phyloP scores from a whole-genome alignment of 2,329 filamentous ascomycete genomes.

The Xylaria sp. region DNA sequence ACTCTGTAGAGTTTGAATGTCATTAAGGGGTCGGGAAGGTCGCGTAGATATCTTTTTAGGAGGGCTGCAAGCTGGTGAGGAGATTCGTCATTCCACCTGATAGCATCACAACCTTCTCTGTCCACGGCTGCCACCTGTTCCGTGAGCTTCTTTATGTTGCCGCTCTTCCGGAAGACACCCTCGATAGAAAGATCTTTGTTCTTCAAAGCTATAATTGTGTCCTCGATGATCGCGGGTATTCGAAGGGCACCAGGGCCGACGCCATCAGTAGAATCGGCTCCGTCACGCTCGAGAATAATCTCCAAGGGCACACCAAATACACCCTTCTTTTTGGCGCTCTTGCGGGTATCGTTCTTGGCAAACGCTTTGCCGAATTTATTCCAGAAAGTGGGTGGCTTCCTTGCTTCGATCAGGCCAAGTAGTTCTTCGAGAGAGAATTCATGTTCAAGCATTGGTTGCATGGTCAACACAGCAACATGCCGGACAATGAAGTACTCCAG shows the following conservation, averaged over 20 bases:
- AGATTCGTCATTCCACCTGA: conserved; percentile 87
- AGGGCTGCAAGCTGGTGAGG: conserved; percentile 94
- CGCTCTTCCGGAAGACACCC: conserved; percentile 98
- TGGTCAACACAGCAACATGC: conserved; percentile 91
- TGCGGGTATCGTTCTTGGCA: conserved; percentile 79
- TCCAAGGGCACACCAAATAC: conserved; percentile 93
- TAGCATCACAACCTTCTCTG: conserved; percentile 82
- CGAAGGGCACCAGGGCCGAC: conserved; percentile 91
- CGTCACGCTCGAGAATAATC: conserved; percentile 88
- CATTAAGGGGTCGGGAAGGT: conserved; percentile 92
- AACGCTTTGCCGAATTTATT: conserved; percentile 98
- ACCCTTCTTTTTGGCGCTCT: conserved; percentile 87
- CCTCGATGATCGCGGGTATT: conserved; percentile 94
- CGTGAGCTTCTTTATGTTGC: conserved; percentile 93
- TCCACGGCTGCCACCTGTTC: conserved; percentile 90
- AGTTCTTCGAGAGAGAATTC: conserved; percentile 96
- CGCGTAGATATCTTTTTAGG: conserved; percentile 92
- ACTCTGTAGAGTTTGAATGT: conserved; percentile 94
- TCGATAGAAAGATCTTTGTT: conserved; percentile 99
- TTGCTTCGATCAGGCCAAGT: conserved; percentile 89
- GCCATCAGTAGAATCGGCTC: conserved; percentile 96
- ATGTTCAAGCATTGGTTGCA: conserved; percentile 90
- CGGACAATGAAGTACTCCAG: conserved; percentile 98
- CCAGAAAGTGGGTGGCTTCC: conserved; percentile 93
- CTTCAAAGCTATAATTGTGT: conserved; percentile 92